Evolutionary conservation across 1,139 yeast genomes (phyloP), one percentile per base, ranked within the genome.

Genomic region (Kodamaea suecica): DNA sequence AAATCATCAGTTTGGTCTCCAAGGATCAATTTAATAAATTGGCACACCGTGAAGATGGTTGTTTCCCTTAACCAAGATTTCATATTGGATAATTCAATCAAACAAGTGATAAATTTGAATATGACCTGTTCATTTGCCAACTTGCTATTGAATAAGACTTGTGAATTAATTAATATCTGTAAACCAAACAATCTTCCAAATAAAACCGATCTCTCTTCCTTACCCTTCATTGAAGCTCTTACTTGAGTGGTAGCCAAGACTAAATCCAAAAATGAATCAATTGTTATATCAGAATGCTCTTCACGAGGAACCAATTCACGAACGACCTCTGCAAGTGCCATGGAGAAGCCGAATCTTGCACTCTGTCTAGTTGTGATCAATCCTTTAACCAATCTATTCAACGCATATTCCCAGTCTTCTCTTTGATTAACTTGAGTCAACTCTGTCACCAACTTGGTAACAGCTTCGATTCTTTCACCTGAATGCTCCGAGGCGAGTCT

Each of bases 21-120:
- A 11, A 39, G 33, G 17, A 48, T 27, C 17, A 35, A 39, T 15
- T 40, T 38, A 7, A 69, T 47, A 33, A 83, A 69, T 36, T 76
- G 80, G 45, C 76, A 77, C 33, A 90, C 64, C 1, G 95, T 81
- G 52, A 72, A 84, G 45, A 85, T 68, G 29, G 88, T 73, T 4
- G 95, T 78, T 59, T 90, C 97, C 41, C 95, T 67, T 30, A 90
- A 73, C 97, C 97, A 90, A 3, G 87, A 74, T 56, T 90, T 90
- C 21, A 63, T 49, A 17, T 66, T 56, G 0, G 95, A 75, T 39
- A 90, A 64, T 16, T 73, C 76, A n/a, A 85, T 57, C 27, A 84
- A 52, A 23, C 65, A 56, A 5, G 66, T 61, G 17, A 74, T 61
- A 42, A 78, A 74, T 43, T 46, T 39, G 17, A 52, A 48, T 41